Conservation (phyloP, 768 basidiomycete genomes). For the Rhizopogon vesiculosus region DNA sequence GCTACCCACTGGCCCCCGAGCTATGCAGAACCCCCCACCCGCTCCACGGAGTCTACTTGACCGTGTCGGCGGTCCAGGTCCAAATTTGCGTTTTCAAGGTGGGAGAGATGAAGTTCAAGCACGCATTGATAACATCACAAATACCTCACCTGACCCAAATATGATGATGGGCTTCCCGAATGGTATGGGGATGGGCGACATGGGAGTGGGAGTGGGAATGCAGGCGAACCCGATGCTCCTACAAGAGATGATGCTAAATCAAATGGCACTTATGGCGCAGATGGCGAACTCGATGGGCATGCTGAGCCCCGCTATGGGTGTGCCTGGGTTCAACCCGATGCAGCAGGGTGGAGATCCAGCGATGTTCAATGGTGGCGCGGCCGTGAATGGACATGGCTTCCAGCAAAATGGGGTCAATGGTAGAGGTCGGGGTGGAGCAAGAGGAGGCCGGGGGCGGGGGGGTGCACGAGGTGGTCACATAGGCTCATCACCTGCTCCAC, state of each 20-base stretch:
- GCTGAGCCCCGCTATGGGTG: slow-evolving; percentile 52
- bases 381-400: slow-evolving; percentile 17
- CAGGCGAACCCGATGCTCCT: slow-evolving; percentile 67
- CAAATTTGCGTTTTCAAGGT: slow-evolving; percentile 28
- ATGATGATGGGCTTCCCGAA: slow-evolving; percentile 40
- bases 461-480: slow-evolving; percentile 44
- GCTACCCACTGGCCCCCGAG: slow-evolving; percentile 80
- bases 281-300: slow-evolving; percentile 85
- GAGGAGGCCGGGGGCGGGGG: slow-evolving; percentile 43
- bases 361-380: slow-evolving; percentile 35
- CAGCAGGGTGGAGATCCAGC: slow-evolving; percentile 44
- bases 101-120: slow-evolving; percentile 71
- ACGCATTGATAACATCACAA: slow-evolving; percentile 74
- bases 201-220: slow-evolving; percentile 49
- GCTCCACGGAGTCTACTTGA: slow-evolving; percentile 71
- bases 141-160: slow-evolving; percentile 39
- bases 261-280: slow-evolving; percentile 92
- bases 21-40: slow-evolving; percentile 51
- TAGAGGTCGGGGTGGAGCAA: slow-evolving; percentile 40
- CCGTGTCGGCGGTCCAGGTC: slow-evolving; percentile 61
- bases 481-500: slow-evolving; percentile 18
- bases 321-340: slow-evolving; percentile 56
- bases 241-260: slow-evolving; percentile 89
- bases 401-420: slow-evolving; percentile 23
- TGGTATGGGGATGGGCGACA: slow-evolving; percentile 51